Base-by-base conservation (phyloP, 352 stramenopile genomes). In the Phytopythium cucurbitacearum region DNA sequence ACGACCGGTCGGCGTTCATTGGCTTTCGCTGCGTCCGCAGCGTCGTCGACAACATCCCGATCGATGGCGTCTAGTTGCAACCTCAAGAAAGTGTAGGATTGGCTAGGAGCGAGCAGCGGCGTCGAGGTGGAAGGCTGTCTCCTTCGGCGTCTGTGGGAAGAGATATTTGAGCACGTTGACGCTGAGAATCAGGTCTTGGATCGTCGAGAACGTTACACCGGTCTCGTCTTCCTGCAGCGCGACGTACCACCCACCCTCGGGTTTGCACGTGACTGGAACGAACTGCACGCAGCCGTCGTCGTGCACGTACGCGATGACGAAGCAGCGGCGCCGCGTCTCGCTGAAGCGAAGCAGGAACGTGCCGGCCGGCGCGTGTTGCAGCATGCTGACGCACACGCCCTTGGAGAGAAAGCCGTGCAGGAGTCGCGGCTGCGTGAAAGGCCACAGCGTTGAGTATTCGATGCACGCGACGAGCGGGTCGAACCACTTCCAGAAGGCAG, bases 391-490 rank as follows among this genome's bases (percentile, higher is more conserved):
- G 10, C 76, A 89, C 4, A 79, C 61, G n/a, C 79, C 79, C 57
- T 95, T 93, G 48, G 82, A 92, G 7, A 93, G 57, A 44, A 95
- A 91, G 32, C 82, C 82, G 51, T 91, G 82, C 15, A 95, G 64
- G 28, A 95, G 67, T 0, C 79, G 73, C n/a, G 82, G 79, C 40
- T 93, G 76, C 11, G 80, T 93, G 60, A 76, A 81, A 10, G 65
- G 48, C 83, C 80, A 93, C 9, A 93, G 61, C 3, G 59, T 62
- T 1, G 78, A 89, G 40, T 64, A 74, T 39, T 56, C 48, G 40
- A 93, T 85, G 45, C 78, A 88, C 34, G 85, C 76, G 3, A 82
- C 70, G 11, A 93, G 72, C 0, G 80, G 77, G 5, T 62, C 53
- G 47, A 93, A 93, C 82, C 82, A 93, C 3, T 50, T 40, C 85